Evolutionary conservation across 1,139 yeast species (phyloP).

Genomic region (Debaryomycetaceae sp.): DNA sequence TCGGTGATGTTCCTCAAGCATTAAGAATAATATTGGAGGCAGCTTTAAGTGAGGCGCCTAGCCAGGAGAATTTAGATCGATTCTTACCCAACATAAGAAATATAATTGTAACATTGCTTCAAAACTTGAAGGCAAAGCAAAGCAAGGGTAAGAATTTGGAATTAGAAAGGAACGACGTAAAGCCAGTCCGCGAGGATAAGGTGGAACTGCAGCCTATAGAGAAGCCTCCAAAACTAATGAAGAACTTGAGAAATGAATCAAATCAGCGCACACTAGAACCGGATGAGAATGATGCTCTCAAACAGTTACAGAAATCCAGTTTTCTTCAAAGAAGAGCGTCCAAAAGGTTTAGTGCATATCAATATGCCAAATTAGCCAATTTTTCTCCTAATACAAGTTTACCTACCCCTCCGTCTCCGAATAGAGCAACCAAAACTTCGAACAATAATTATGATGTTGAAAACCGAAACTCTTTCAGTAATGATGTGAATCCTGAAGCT

Average conservation of each 20-base stretch:
- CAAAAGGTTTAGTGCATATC: constrained; percentile 87
- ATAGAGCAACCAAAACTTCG: background rate
- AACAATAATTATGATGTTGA: background rate
- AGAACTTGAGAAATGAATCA: background rate
- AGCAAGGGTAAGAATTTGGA: constrained; percentile 42
- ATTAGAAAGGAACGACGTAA: constrained; percentile 16
- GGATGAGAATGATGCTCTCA: constrained; percentile 50
- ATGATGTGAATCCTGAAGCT: background rate
- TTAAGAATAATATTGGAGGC: constrained; percentile 73
- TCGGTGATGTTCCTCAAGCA: constrained; percentile 43
- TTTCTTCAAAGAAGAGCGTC: constrained; percentile 89
- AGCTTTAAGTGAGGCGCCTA: constrained; percentile 82
- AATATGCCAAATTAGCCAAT: constrained; percentile 74
- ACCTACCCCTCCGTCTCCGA: constrained; percentile 7
- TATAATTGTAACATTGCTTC: constrained; percentile 77
- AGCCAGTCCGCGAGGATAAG: background rate
- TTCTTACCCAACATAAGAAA: constrained; percentile 84
- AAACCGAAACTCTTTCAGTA: background rate
- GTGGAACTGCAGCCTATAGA: background rate
- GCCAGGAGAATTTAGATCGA: constrained; percentile 75
- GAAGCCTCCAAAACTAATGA: background rate
- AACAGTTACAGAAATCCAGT: constrained; percentile 75
- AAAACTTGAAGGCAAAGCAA: constrained; percentile 80
- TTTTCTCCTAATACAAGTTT: constrained; percentile 27
- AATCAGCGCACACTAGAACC: background rate